A percentile compares a stretch with the other conserved stretches of the same genome.
Evolutionary conservation across 2,329 filamentous ascomycete genomes (phyloP).

Genomic region (Trichophyton equinum): DNA sequence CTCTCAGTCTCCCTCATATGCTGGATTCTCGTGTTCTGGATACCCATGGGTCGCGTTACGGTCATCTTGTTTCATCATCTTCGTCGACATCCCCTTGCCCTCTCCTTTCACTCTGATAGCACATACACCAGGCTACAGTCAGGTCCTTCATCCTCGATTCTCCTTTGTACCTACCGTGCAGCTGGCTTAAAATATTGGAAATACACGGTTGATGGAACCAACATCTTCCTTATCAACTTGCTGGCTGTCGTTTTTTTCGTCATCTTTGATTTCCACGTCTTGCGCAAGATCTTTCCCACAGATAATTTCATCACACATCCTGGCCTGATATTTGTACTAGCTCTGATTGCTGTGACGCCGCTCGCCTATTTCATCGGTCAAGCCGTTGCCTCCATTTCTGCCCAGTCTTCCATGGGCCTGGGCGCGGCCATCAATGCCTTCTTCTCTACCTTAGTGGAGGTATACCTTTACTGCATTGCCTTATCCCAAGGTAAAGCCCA

Average conservation of each 20-base stretch:
- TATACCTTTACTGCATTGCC: conserved; percentile 93
- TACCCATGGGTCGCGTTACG: conserved; percentile 95
- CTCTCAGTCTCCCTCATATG: conserved; percentile 78
- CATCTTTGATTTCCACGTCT: conserved; percentile 80
- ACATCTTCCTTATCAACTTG: conserved; percentile 97
- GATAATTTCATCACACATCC: conserved; percentile 65
- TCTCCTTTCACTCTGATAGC: conserved; percentile 84
- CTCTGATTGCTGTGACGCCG: conserved; percentile 84
- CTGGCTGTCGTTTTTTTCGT: conserved; percentile 88
- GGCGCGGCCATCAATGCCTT: conserved; percentile 96
- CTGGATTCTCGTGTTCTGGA: conserved; percentile 95
- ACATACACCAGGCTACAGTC: conserved; percentile 58
- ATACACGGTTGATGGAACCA: conserved; percentile 95
- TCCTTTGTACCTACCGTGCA: conserved; percentile 93
- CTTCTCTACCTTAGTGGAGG: conserved; percentile 94
- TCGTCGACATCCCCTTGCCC: conserved; percentile 76
- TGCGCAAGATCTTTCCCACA: conserved; percentile 56
- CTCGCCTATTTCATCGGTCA: conserved; percentile 97
- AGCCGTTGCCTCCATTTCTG: conserved; percentile 94
- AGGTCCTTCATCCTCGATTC: conserved; percentile 66
- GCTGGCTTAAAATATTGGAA: conserved; percentile 97
- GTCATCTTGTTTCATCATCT: conserved; percentile 82
- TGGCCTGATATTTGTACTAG: conserved; percentile 73
- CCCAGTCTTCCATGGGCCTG: conserved; percentile 95
- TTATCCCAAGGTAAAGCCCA: conserved; percentile 82